Evolutionary conservation across 2,329 filamentous ascomycete genomes (phyloP).

Genomic region (Trichoderma harzianum): DNA sequence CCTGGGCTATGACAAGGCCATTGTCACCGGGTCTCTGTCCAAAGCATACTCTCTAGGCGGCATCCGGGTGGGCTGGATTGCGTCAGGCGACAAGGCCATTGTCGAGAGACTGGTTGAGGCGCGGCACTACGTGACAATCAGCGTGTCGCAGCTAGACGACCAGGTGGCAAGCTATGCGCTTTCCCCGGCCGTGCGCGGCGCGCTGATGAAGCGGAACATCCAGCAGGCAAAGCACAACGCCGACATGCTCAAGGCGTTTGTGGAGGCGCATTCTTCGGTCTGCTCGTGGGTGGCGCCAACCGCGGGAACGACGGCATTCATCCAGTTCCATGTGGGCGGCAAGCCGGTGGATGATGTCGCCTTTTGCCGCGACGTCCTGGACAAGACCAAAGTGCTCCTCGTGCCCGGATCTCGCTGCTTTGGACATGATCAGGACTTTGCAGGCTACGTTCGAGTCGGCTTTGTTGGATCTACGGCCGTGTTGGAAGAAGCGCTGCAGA

Average conservation of each 20-base stretch:
- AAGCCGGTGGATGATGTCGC: conserved; percentile 66
- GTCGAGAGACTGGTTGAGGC: conserved; percentile 61
- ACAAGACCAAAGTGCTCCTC: conserved; percentile 69
- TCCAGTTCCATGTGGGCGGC: conserved; percentile 62
- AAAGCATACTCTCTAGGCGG: conserved; percentile 84
- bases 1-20: conserved; percentile 65
- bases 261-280: conserved; percentile 59
- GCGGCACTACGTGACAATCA: conserved; percentile 82
- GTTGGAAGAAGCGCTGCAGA: conserved; percentile 62
- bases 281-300: conserved; percentile 71
- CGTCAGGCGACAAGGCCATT: conserved; percentile 59
- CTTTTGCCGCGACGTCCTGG: conserved; percentile 66
- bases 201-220: conserved; percentile 51
- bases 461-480: conserved; percentile 70
- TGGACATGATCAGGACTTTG: conserved; percentile 62
- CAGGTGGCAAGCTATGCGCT: conserved; percentile 73
- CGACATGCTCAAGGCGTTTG: conserved; percentile 62
- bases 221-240: conserved; percentile 66
- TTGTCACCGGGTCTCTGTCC: conserved; percentile 77
- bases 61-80: conserved; percentile 79
- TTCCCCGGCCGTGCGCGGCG: conserved; percentile 41
- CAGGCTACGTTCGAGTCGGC: conserved; percentile 73
- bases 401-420: conserved; percentile 73
- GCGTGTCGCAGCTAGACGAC: conserved; percentile 80
- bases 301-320: conserved; percentile 76